Evolutionary conservation across 371 early-diverging fungal genomes (phyloP), one percentile per base, ranked within the genome.

Genomic region (Entomophthora muscae): DNA sequence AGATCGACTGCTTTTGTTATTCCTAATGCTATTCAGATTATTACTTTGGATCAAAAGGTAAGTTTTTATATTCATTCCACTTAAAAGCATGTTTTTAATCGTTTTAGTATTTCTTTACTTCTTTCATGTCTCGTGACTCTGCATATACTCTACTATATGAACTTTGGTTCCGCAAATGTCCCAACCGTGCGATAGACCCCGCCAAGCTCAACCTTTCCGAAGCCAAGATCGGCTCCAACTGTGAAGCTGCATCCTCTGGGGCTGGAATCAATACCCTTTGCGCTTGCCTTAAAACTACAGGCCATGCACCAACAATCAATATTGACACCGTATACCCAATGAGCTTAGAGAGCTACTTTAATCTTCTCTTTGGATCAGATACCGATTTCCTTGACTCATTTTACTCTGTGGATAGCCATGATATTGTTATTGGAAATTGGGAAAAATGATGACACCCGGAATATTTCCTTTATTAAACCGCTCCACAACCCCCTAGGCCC

Each of bases 11-110:
- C 86, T 51, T 82, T 81, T 57, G 84, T 88, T 66, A 87, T 91
- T 61, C 92, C 92, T 32, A 91, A 89, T 68, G 89, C 93, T 2
- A 86, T 95, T 61, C 76, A 82, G 61, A 76, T 95, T 17, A 78
- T 84, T 5, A 90, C 91, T 13, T 67, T 77, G 22, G 83, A 86
- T 52, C 73, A 76, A 12, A 85, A 82, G 70, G 80, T 76, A 74
- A 60, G 63, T 12, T 64, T 51, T 42, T 54, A 26, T 2, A 17
- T 27, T 53, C 13, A 32, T 55, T 31, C 55, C 13, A 12, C n/a
- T n/a, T n/a, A n/a, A n/a, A n/a, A 51, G 7, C 23, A 53, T 64
- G 17, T 42, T 21, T 31, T 42, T 26, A 10, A 58, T 42, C 42
- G 5, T 52, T 52, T 12, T 67, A 78, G 75, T 82, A 88, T 67